phyloP scores from a whole-genome alignment of 2,329 filamentous ascomycete species.

The Penicillium psychrosexuale region DNA sequence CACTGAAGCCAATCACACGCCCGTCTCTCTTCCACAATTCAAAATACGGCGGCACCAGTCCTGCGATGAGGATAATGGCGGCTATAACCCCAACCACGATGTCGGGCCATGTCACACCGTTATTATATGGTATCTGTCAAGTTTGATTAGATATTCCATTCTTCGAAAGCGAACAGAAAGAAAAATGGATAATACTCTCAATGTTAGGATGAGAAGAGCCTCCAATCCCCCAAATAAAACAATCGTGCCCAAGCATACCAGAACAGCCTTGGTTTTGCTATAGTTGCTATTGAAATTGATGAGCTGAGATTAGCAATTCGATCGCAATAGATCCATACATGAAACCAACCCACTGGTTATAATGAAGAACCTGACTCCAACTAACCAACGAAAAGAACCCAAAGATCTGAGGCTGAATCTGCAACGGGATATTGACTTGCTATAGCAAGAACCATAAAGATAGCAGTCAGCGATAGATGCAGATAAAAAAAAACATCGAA shows the following conservation, averaged over 20 bases:
- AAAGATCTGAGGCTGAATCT: constrained; percentile 56
- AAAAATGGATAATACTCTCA: constrained; percentile 44
- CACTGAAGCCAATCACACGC: constrained; percentile 60
- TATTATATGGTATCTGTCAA: constrained; percentile 50
- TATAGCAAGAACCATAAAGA: constrained; percentile 22
- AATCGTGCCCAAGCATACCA: constrained; percentile 42
- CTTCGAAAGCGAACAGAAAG: neutral
- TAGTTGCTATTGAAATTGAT: constrained; percentile 19
- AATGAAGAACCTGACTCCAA: constrained; percentile 54
- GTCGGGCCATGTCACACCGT: constrained; percentile 54
- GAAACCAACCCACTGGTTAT: constrained; percentile 43
- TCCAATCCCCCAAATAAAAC: constrained; percentile 54
- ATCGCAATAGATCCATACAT: neutral
- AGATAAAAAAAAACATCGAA: neutral
- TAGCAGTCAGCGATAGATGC: neutral
- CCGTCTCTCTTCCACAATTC: constrained; percentile 62
- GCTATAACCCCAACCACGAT: constrained; percentile 58
- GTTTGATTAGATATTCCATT: neutral
- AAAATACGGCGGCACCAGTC: constrained; percentile 59
- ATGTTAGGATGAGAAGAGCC: constrained; percentile 55
- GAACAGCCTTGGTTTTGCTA: constrained; percentile 49
- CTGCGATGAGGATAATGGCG: constrained; percentile 54
- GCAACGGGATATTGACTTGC: constrained; percentile 55
- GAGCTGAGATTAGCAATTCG: neutral
- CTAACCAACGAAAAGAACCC: constrained; percentile 49